phyloP scores from a whole-genome alignment of 2,329 filamentous ascomycete species.

The Fusarium metavorans region DNA sequence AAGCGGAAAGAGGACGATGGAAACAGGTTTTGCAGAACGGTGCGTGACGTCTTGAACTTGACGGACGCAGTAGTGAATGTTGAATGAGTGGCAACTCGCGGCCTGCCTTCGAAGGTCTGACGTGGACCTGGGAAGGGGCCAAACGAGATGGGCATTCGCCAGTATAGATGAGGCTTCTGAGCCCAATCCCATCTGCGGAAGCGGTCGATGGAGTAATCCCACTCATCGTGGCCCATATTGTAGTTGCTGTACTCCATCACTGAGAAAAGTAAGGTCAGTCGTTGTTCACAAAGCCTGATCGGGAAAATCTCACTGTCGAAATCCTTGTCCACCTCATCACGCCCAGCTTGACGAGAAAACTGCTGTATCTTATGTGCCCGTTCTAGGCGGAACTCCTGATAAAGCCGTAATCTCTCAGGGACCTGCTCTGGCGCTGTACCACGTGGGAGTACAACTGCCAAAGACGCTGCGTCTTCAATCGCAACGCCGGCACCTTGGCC shows the following conservation, averaged over 20 bases:
- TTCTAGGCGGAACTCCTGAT: constrained; percentile 68
- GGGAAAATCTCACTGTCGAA: constrained; percentile 18
- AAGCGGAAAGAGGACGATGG: constrained; percentile 52
- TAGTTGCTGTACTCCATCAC: constrained; percentile 28
- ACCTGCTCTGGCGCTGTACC: constrained; percentile 61
- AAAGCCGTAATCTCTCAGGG: constrained; percentile 67
- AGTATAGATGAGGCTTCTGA: constrained; percentile 26
- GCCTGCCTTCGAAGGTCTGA: constrained; percentile 39
- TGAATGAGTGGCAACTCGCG: neutral
- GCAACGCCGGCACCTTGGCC: constrained; percentile 67
- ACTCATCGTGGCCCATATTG: constrained; percentile 37
- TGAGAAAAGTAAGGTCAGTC: neutral
- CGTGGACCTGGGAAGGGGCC: constrained; percentile 40
- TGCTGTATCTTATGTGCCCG: constrained; percentile 70
- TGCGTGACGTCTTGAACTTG: neutral
- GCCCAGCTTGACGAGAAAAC: constrained; percentile 64
- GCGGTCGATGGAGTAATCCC: constrained; percentile 24
- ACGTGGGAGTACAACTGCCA: constrained; percentile 66
- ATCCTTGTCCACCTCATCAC: constrained; percentile 18
- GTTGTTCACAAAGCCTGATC: neutral
- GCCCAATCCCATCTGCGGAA: constrained; percentile 33
- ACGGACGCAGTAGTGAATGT: constrained; percentile 46
- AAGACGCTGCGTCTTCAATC: constrained; percentile 73
- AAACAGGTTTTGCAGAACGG: neutral
- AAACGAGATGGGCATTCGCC: constrained; percentile 41